Base-by-base conservation (phyloP, 495 filamentous ascomycete species). In the Penicillium flavigenum region DNA sequence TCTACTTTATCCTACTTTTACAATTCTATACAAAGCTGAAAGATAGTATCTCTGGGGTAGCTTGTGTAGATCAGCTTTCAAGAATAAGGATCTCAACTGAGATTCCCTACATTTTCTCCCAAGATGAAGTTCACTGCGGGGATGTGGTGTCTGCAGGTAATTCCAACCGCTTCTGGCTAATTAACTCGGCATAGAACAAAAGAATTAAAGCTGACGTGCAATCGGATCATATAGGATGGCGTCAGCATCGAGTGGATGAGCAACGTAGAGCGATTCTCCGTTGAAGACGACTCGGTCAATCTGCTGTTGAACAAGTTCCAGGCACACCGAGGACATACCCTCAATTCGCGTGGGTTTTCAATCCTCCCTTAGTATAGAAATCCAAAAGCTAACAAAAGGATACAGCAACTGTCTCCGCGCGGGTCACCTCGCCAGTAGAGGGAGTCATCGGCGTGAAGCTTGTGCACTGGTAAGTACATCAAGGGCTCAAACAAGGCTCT, bases 371-470 rank as follows among this genome's bases (percentile, higher is more conserved):
- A 20, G 10, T 16, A 14, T 52, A 17, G 22, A 36, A 34, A 3
- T 12, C 27, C 24, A 29, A 7, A 27, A 45, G 20, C 45, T 58
- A 27, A 60, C 24, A 10, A 38, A 50, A 22, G 3, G 20, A 8
- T 17, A 39, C 51, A 68, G 60, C 70, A 12, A 62, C 63, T 20
- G 61, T 74, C 47, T 68, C 72, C 56, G 67, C 68, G 16, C 53
- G 57, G 51, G 55, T 66, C 19, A 87, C 83, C 63, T 79, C 82
- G n/a, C 77, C 74, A 19, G 72, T 78, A 42, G 83, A 85, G 47
- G 85, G 85, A 46, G 76, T 85, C 17, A 79, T 87, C 51, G 83
- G 83, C 6, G 76, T 86, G 44, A 84, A 86, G 52, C 74, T 82
- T 8, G 83, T 83, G 0, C 86, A 91, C 63, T 89, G 86, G 83